These are phyloP conservation scores for Pseudozyma hubeiensis DNA, from an alignment of 1,284 basidiomycete species.

Conservation along the genomic window DNA sequence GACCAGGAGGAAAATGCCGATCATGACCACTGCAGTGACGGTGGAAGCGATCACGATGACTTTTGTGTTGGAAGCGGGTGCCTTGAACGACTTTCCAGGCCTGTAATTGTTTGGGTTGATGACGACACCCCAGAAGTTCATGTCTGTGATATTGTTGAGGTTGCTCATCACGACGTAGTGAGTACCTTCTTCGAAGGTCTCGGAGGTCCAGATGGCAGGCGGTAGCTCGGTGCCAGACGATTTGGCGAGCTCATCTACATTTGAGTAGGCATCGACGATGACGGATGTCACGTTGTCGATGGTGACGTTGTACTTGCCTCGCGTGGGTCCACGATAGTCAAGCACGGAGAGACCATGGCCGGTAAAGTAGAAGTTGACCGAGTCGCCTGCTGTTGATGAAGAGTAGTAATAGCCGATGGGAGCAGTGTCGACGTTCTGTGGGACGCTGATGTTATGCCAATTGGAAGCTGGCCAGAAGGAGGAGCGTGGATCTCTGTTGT, in stretches of 20 bases:
- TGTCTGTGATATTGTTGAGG: conserved; percentile 25
- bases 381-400: conserved; percentile 19
- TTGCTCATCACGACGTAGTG: conserved; percentile 44
- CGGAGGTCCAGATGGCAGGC: conserved; percentile 38
- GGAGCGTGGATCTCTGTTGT: conserved; percentile 38
- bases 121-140: conserved; percentile 46
- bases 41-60: conserved; percentile 40
- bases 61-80: conserved; percentile 19
- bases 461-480: conserved; percentile 28
- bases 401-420: conserved; percentile 42
- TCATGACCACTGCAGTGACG: conserved; percentile 33
- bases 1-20: conserved; percentile 27
- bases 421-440: conserved; percentile 26
- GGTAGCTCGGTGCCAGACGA: conserved; percentile 21
- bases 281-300: conserved; percentile 25
- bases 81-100: conserved; percentile 31
- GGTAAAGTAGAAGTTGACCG: conserved; percentile 35
- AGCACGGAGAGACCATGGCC: conserved; percentile 41
- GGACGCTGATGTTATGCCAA: conserved; percentile 25
- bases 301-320: conserved; percentile 39
- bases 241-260: conserved; percentile 19
- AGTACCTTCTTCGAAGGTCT: conserved; percentile 24
- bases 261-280: conserved; percentile 36
- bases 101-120: conserved; percentile 47
- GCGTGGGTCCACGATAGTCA: conserved; percentile 27